These are phyloP conservation scores for Cylindrodendrum hubeiense DNA, from an alignment of 2,329 filamentous ascomycete species.

Conservation along the genomic window DNA sequence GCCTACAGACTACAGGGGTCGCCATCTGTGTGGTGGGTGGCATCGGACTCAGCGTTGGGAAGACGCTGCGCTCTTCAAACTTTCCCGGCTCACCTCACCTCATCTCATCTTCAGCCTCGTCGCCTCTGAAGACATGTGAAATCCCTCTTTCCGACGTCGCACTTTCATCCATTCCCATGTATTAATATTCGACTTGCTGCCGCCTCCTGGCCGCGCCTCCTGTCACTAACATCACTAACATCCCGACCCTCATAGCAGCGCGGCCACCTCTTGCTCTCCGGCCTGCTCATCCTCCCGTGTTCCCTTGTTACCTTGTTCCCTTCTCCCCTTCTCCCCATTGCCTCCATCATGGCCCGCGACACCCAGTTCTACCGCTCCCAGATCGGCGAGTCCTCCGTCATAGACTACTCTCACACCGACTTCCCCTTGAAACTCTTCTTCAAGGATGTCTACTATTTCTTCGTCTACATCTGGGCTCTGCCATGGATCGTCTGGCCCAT, in stretches of 20 bases:
- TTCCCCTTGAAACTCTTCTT: conserved; percentile 63
- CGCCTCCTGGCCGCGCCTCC: not conserved
- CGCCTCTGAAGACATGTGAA: not conserved
- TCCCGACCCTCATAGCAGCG: not conserved
- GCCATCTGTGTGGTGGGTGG: not conserved
- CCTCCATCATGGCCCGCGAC: conserved; percentile 42
- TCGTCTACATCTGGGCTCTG: conserved; percentile 66
- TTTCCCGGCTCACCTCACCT: not conserved
- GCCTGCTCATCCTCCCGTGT: not conserved
- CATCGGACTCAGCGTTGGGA: not conserved
- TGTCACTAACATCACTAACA: not conserved
- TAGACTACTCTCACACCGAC: conserved; percentile 73
- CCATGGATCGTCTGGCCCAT: conserved; percentile 73
- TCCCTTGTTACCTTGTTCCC: conserved; percentile 4
- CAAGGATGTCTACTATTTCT: conserved; percentile 68
- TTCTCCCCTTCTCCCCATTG: not conserved
- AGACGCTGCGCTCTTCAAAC: not conserved
- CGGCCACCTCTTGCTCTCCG: not conserved
- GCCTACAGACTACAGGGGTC: not conserved
- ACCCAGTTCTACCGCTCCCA: conserved; percentile 71
- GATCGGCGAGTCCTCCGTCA: conserved; percentile 67
- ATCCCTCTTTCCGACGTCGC: not conserved
- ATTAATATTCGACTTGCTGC: not conserved
- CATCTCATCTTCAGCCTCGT: not conserved
- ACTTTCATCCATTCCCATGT: not conserved